These are phyloP conservation scores for Suillus decipiens DNA, from an alignment of 768 basidiomycete genomes.

Conservation along the genomic window DNA sequence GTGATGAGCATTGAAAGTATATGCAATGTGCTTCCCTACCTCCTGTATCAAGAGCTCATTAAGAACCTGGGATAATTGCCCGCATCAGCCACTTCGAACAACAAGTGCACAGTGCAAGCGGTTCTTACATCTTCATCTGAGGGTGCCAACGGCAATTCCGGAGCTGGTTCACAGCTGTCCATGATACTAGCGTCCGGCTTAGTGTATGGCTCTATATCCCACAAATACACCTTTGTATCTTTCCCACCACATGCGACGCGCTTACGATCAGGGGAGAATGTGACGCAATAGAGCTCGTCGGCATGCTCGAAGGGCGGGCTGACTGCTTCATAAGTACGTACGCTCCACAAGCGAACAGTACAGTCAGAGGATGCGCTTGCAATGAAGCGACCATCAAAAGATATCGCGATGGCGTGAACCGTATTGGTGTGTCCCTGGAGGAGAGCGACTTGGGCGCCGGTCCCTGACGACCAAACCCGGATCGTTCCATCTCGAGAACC, in stretches of 20 bases:
- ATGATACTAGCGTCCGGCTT: slow-evolving; percentile 27
- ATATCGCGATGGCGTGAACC: slow-evolving; percentile 30
- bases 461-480: slow-evolving; percentile 31
- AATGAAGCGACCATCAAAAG: slow-evolving; percentile 31
- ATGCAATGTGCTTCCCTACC: background rate
- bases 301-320: slow-evolving; percentile 28
- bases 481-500: slow-evolving; percentile 34
- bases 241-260: slow-evolving; percentile 31
- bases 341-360: slow-evolving; percentile 33
- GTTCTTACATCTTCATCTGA: slow-evolving; percentile 7
- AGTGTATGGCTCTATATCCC: slow-evolving; percentile 28
- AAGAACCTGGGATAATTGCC: background rate
- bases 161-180: slow-evolving; percentile 3
- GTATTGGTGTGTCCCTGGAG: slow-evolving; percentile 26
- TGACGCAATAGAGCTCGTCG: slow-evolving; percentile 30
- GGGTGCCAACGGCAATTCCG: slow-evolving; percentile 1
- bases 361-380: slow-evolving; percentile 35
- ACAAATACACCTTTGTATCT: slow-evolving; percentile 31
- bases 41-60: slow-evolving; percentile 7
- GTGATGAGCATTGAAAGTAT: background rate
- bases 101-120: background rate
- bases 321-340: slow-evolving; percentile 16
- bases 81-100: background rate
- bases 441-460: slow-evolving; percentile 19
- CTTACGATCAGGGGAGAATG: slow-evolving; percentile 31